Base-by-base conservation (phyloP, 2,329 filamentous ascomycete species). In the Diplodia seriata region DNA sequence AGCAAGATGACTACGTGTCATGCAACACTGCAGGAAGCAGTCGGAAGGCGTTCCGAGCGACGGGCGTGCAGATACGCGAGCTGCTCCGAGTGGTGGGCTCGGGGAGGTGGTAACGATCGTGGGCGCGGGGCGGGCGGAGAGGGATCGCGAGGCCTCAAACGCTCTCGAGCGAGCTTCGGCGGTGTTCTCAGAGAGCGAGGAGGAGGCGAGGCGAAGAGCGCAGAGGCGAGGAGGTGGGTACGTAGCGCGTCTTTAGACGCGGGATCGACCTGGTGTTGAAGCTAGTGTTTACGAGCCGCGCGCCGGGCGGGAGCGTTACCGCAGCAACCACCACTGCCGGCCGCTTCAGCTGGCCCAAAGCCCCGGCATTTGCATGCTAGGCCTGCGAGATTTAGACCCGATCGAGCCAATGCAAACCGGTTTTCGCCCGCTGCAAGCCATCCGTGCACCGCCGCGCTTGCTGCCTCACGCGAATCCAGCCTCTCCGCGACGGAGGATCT, bases 181-280 rank as follows among this genome's bases (percentile, higher is more conserved):
- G 59, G 31, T 38, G 31, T 9, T 51, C 23, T 20, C 18, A 63
- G 59, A 31, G 59, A 63, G 59, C 47, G 59, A 23, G 51, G 51
- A 65, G 36, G 50, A 33, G 49, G 26, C 15, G 50, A 55, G 26
- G 50, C 36, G 20, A 55, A 31, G 33, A 47, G 62, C 31, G 36
- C 62, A 14, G 62, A 29, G 15, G 50, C 33, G 54, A 29, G 20
- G 14, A 36, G 61, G 62, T 33, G 62, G 62, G 50, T 65, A 65
- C 49, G 62, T 55, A 43, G 23, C 62, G 49, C 62, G 40, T 55
- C 62, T 65, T 65, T 65, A 65, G 62, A 65, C 62, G 62, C 62
- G 62, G 43, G 33, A 55, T 55, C 62, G 51, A n/a, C 50, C 51
- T 54, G 59, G 59, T 63, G 59, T 63, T 63, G 57, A 50, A 50